Base-by-base conservation (phyloP, 345 rosid genomes). In the Eutrema heterophyllum region DNA sequence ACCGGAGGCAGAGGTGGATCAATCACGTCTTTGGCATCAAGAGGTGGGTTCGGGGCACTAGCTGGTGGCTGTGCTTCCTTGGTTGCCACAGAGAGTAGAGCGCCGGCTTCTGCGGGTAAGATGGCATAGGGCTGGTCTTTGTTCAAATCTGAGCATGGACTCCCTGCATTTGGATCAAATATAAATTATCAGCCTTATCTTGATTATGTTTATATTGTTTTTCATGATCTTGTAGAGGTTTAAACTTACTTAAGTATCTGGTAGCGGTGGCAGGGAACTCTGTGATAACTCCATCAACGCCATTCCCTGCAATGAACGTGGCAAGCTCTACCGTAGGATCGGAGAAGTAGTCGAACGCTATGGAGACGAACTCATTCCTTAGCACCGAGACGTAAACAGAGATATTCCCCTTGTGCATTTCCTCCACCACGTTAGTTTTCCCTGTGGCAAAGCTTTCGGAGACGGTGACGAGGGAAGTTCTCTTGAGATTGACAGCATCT, bases 1-100 rank as follows among this genome's bases (percentile, higher is more conserved):
- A 87, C 90, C 0, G 92, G 81, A 4, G 98, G 97, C 12, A 94
- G 81, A 49, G 98, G 97, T 3, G 97, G 97, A 58, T 88, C 91
- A 11, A 79, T 81, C 21, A 89, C 68, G 49, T 91, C 92, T 6
- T 72, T 77, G 45, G 82, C 62, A 0, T 69, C 78, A 15, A 91
- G 87, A 18, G 81, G 44, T 6, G 93, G 95, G 26, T 29, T 64
- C 0, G 88, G 94, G n/a, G 87, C 82, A 15, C 13, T 38, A 44
- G 75, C 77, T 1, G 85, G 84, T 49, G 85, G 64, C 69, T 36
- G 78, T 35, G 68, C 77, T 50, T 50, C 70, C 30, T 64, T 33
- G 16, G 36, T 41, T 50, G 81, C 49, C 57, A 81, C 49, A 2
- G 39, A 8, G 2, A 84, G 44, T 32, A 92, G 81, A 38, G 69